A percentile compares a stretch with the other conserved stretches of the same genome.
Conservation (phyloP, 148 eudicot species). For the Rhododendron vialii region DNA sequence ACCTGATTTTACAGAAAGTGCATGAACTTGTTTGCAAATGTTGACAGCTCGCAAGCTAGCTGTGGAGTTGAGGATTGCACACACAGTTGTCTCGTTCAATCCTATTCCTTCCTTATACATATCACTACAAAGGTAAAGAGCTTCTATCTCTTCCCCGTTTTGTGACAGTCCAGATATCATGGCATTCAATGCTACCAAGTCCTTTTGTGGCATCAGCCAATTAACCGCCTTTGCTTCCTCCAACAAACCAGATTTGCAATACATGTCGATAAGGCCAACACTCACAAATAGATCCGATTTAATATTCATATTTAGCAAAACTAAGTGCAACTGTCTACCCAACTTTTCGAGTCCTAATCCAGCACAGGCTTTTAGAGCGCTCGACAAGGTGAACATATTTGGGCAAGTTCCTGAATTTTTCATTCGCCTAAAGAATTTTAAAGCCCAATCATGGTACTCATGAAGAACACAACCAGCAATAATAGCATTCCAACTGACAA, state of each 20-base stretch:
- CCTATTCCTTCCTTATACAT: constrained; percentile 40
- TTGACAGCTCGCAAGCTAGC: constrained; percentile 36
- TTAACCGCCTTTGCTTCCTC: constrained; percentile 48
- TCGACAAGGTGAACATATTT: constrained; percentile 38
- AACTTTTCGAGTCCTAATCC: constrained; percentile 37
- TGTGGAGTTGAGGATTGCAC: constrained; percentile 42
- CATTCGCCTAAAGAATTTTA: constrained; percentile 53
- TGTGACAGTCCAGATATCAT: constrained; percentile 3
- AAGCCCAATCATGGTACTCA: constrained; percentile 50
- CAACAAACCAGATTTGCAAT: constrained; percentile 51
- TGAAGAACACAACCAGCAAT: constrained; percentile 66
- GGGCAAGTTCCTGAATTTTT: constrained; percentile 46
- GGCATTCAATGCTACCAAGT: constrained; percentile 13
- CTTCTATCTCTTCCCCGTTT: constrained; percentile 35
- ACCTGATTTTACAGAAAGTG: constrained; percentile 46
- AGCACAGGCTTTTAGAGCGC: constrained; percentile 70
- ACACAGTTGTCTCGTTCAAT: constrained; percentile 59
- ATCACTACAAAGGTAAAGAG: constrained; percentile 38
- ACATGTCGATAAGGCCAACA: constrained; percentile 72
- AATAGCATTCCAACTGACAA: constrained; percentile 52
- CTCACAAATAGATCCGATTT: constrained; percentile 44
- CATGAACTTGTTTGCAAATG: constrained; percentile 51
- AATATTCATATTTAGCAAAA: constrained; percentile 48
- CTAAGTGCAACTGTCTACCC: constrained; percentile 66
- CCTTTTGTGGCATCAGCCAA: constrained; percentile 22